Evolutionary conservation across 768 basidiomycete genomes (phyloP).

Genomic region (Tricholoma sp.): DNA sequence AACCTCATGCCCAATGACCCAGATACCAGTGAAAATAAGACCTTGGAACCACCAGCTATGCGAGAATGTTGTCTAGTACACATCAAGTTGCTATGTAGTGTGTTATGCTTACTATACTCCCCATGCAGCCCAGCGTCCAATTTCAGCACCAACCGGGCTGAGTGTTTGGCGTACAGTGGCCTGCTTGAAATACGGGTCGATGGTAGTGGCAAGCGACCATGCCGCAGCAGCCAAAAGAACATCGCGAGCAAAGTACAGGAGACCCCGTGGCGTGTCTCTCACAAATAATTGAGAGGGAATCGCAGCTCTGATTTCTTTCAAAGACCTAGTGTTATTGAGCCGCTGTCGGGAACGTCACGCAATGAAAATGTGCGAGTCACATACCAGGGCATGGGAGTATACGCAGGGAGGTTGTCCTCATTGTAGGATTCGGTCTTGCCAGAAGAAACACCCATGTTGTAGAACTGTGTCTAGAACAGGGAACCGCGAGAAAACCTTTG

Average conservation of each 20-base stretch:
- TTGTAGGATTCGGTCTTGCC: slow-evolving; percentile 19
- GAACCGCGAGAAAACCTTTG: background rate
- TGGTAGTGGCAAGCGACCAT: slow-evolving; percentile 38
- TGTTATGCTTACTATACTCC: slow-evolving; percentile 35
- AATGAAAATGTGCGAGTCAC: background rate
- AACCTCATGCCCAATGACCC: slow-evolving; percentile 59
- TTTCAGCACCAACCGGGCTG: slow-evolving; percentile 31
- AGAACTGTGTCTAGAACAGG: slow-evolving; percentile 2
- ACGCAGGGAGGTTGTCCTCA: slow-evolving; percentile 38
- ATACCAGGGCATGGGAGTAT: slow-evolving; percentile 44
- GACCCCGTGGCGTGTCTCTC: slow-evolving; percentile 34
- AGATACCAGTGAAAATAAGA: slow-evolving; percentile 52
- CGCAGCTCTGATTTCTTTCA: slow-evolving; percentile 45
- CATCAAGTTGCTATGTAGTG: background rate
- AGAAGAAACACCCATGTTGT: slow-evolving; percentile 7
- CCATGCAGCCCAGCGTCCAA: slow-evolving; percentile 40
- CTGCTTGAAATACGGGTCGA: slow-evolving; percentile 37
- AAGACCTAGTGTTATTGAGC: slow-evolving; percentile 27
- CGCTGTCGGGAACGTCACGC: background rate
- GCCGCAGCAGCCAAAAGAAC: slow-evolving; percentile 35
- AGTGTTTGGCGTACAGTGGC: slow-evolving; percentile 17
- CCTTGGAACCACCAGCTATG: slow-evolving; percentile 59
- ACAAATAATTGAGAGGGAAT: slow-evolving; percentile 43
- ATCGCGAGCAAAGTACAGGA: slow-evolving; percentile 42
- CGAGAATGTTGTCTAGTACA: background rate